A percentile compares a stretch with the other conserved stretches of the same genome.
Evolutionary conservation across 129 eudicot genomes (phyloP).

Genomic region (Pseudognaphalium luteoalbum): DNA sequence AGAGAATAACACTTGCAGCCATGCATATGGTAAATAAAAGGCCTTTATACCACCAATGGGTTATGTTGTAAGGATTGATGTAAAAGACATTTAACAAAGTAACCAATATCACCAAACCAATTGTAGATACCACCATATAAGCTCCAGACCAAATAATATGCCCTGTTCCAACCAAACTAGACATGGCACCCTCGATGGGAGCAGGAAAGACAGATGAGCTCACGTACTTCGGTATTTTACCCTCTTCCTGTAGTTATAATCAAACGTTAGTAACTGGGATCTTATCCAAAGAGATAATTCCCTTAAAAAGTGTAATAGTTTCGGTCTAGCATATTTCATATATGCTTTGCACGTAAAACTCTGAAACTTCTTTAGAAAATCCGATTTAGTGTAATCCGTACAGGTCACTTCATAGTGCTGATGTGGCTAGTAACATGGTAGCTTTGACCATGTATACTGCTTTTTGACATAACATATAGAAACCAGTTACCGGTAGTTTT

Average conservation of each 20-base stretch:
- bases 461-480: too few relatives aligned
- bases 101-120: constrained; percentile 56
- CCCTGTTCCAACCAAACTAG: constrained; percentile 90
- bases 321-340: neutral
- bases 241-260: constrained; percentile 67
- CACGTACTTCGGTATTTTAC: constrained; percentile 37
- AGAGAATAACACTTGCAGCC: constrained; percentile 57
- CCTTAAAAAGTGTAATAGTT: neutral
- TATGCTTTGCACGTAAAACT: too few relatives aligned
- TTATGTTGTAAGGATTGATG: constrained; percentile 55
- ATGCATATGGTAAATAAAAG: constrained; percentile 63
- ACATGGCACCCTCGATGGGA: constrained; percentile 53
- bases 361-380: too few relatives aligned
- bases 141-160: constrained; percentile 70
- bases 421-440: too few relatives aligned
- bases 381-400: too few relatives aligned
- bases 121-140: constrained; percentile 55
- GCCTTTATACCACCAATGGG: constrained; percentile 83
- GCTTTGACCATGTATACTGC: too few relatives aligned
- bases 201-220: constrained; percentile 43
- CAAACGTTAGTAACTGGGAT: neutral
- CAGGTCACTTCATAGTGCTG: too few relatives aligned
- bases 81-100: constrained; percentile 51
- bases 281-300: neutral
- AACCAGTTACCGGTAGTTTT: too few relatives aligned